Evolutionary conservation across 1,284 basidiomycete genomes (phyloP), one percentile per base, ranked within the genome.

Genomic region (Sporisorium reilianum): DNA sequence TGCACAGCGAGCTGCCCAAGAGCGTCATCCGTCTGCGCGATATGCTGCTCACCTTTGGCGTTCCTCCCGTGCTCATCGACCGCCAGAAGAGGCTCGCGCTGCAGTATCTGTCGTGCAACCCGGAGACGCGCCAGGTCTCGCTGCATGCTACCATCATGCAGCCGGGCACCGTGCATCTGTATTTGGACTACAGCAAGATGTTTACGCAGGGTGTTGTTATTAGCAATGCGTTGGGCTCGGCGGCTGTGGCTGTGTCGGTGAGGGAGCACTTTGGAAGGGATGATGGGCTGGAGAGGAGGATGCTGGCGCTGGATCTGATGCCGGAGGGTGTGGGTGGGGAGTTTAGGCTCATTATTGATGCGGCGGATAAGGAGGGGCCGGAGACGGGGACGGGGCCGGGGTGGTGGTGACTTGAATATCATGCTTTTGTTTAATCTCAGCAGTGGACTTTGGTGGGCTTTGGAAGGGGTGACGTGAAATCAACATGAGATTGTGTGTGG

Each of bases 141-240:
- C 7, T 78, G 2, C 59, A 66, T 26, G 74, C 72, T 2, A 66
- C 68, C 11, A 68, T 77, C 34, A 49, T 69, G 23, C 66, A 70
- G 18, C 52, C 77, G 1, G 78, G 78, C 20, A 69, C 75, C 9
- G 64, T 77, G 38, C 45, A 64, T 49, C 51, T 80, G 42, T 70
- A 77, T n/a, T 44, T 80, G 30, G 78, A 80, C 55, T 66, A 63
- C 40, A 55, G 45, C 44, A 66, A 73, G 52, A 80, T 80, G 78
- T 80, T 77, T 25, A 76, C 69, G 5, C 56, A 69, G 30, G 74
- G 74, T 5, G 64, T 76, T 14, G 64, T 76, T 9, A 64, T 71
- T 28, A 63, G 55, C 42, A 59, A 63, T 26, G 38, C 71, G 1
- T 20, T 62, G 1, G 73, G 73, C 3, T 60, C 56, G 4, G 73